Evolutionary conservation across 2,329 filamentous ascomycete species (phyloP).

Genomic region (Cytospora paraplurivora): DNA sequence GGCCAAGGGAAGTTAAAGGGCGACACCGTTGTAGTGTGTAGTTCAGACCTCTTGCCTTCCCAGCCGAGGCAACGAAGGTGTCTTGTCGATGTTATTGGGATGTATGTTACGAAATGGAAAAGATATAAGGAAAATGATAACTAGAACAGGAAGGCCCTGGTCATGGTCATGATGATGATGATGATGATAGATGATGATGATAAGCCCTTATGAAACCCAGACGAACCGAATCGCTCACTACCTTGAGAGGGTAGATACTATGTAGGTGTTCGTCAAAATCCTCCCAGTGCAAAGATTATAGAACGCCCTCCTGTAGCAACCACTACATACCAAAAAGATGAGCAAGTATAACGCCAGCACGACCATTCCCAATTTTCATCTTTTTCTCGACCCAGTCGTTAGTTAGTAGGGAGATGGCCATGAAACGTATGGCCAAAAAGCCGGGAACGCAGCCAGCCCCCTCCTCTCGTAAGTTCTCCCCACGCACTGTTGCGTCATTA

Average conservation of each 20-base stretch:
- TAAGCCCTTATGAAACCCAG: background rate
- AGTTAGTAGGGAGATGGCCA: background rate
- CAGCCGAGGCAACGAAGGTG: background rate
- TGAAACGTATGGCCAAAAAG: background rate
- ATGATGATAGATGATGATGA: background rate
- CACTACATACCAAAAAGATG: background rate
- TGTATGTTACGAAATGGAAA: background rate
- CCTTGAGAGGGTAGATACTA: background rate
- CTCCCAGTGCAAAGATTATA: background rate
- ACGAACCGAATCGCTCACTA: background rate
- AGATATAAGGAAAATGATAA: background rate
- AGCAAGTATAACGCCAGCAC: background rate
- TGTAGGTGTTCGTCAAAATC: background rate
- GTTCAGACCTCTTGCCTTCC: background rate
- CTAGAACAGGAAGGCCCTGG: background rate
- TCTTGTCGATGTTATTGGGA: background rate
- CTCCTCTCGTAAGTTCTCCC: background rate
- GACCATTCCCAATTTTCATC: background rate
- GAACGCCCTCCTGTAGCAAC: background rate
- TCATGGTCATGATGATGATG: background rate
- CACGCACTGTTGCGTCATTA: background rate
- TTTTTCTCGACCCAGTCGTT: background rate
- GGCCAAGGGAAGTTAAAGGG: no score
- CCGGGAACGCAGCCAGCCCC: background rate
- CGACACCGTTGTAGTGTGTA: no score